phyloP scores from a whole-genome alignment of 345 rosid species.

The Psidium guajava region DNA sequence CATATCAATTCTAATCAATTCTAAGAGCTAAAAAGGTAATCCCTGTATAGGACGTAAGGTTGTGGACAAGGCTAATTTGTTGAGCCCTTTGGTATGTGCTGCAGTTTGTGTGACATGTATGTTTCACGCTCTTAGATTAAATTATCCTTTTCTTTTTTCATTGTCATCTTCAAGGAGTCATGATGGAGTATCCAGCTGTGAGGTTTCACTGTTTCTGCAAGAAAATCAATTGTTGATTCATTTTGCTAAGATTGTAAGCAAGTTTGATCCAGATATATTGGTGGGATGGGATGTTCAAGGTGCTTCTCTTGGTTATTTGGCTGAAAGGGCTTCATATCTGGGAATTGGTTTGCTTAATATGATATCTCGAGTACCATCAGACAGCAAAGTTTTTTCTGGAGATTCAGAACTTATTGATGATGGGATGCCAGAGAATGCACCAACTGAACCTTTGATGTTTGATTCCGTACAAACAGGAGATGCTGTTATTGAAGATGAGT shows the following conservation, averaged over 20 bases:
- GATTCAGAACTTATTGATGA: constrained; percentile 20
- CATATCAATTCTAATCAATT: neutral
- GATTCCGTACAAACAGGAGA: constrained; percentile 34
- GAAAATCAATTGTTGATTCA: constrained; percentile 53
- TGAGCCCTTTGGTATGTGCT: neutral
- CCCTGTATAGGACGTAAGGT: neutral
- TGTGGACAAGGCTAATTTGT: neutral
- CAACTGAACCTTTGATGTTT: constrained; percentile 23
- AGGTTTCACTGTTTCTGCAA: constrained; percentile 39
- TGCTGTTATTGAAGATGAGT: constrained; percentile 75
- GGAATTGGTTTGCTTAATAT: constrained; percentile 71
- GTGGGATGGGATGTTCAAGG: constrained; percentile 96
- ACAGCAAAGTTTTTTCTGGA: constrained; percentile 15
- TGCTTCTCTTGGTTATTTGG: constrained; percentile 86
- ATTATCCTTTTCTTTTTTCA: neutral
- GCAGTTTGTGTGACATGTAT: neutral
- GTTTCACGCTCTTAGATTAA: neutral
- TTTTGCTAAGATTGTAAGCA: constrained; percentile 37
- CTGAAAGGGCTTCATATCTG: constrained; percentile 92
- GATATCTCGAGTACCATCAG: constrained; percentile 64
- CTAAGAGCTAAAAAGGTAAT: neutral
- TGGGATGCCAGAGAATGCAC: constrained; percentile 18
- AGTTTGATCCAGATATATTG: constrained; percentile 72
- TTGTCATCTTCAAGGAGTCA: constrained; percentile 35
- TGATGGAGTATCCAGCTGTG: constrained; percentile 65